phyloP scores from a whole-genome alignment of 164 flowering plant species.

The Vitis labrusca region DNA sequence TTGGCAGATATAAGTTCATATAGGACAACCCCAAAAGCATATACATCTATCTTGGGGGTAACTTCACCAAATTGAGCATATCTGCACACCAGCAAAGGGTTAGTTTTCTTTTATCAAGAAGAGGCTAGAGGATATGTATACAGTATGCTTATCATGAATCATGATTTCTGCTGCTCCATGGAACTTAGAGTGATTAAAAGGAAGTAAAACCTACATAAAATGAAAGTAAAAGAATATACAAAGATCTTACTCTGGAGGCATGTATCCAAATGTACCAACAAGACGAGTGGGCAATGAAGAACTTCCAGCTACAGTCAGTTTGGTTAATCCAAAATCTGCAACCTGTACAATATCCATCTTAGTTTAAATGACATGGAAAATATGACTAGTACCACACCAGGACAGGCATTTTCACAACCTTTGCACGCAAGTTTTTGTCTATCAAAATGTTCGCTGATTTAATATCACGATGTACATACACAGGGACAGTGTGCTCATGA shows the following conservation, averaged over 20 bases:
- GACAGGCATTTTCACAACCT: slow-evolving; percentile 44
- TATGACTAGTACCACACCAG: background rate
- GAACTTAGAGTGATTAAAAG: background rate
- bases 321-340: slow-evolving; percentile 93
- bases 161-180: background rate
- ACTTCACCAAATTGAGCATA: slow-evolving; percentile 87
- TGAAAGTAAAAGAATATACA: background rate
- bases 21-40: slow-evolving; percentile 92
- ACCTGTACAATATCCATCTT: slow-evolving; percentile 46
- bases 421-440: slow-evolving; percentile 79
- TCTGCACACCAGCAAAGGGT: slow-evolving; percentile 33
- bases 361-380: background rate
- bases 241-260: slow-evolving; percentile 90
- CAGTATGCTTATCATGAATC: too few species aligned
- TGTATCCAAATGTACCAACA: slow-evolving; percentile 94
- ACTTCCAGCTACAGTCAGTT: slow-evolving; percentile 78
- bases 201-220: too few species aligned
- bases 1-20: slow-evolving; percentile 86
- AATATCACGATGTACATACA: slow-evolving; percentile 93
- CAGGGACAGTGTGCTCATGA: slow-evolving; percentile 93
- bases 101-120: too few species aligned
- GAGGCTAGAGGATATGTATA: too few species aligned
- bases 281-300: slow-evolving; percentile 68
- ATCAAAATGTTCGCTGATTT: slow-evolving; percentile 95
- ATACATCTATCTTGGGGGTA: slow-evolving; percentile 88